Base-by-base conservation (phyloP, 768 basidiomycete genomes). In the Naganishia vaughanmartiniae region DNA sequence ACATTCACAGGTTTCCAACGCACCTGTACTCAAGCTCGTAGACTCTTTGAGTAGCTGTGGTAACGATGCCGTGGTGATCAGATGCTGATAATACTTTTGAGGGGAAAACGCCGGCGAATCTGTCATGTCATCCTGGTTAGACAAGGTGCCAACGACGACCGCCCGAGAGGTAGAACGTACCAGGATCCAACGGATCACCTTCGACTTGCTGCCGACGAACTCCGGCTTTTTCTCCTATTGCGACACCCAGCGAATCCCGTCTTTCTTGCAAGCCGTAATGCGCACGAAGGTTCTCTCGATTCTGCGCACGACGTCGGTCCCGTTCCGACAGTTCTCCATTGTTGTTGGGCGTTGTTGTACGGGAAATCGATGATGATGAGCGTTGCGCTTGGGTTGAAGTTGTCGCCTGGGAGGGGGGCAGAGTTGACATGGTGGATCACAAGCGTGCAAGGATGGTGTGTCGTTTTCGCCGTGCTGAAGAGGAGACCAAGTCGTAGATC, bases 41-140 rank as follows among this genome's bases (percentile, higher is more conserved):
- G 78, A 73, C 14, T 66, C 73, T 36, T 74, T 65, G 70, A 81
- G 76, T 48, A 81, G 70, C n/a, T 77, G 74, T 17, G 73, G 72
- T 19, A 81, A 68, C 19, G 65, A 73, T 4, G 75, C 54, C 39
- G 72, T 75, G 0, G 72, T 53, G 26, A 80, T 73, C 42, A 81
- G 68, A 58, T 81, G 69, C 30, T 77, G 72, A 57, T 79, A 80
- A 69, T 81, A 80, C 51, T 69, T 72, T 28, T 65, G 68, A 17
- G 79, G 71, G 51, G 76, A 72, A 67, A 81, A 79, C 0, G 46
- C 73, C 0, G 72, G 56, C 3, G 78, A 77, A 45, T 81, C 78
- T 80, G 42, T n/a, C 30, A n/a, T 21, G 1, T 2, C 4, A 67
- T 24, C 12, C n/a, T 14, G 21, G 6, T 26, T n/a, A 36, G 54